Evolutionary conservation across 2,329 filamentous ascomycete species (phyloP).

Genomic region (Leptographium wingfieldii): DNA sequence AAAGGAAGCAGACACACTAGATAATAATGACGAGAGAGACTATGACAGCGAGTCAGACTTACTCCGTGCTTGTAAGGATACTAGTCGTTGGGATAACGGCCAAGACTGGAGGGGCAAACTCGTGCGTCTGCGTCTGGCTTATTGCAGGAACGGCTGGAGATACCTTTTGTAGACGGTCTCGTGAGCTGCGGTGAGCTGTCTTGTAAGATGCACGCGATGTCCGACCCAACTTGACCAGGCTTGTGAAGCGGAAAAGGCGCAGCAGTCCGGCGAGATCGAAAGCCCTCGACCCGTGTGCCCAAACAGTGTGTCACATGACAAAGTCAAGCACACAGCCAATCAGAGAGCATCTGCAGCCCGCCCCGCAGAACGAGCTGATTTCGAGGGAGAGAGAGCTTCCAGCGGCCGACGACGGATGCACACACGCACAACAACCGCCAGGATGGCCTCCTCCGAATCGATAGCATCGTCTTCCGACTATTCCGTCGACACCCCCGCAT

Average conservation of each 20-base stretch:
- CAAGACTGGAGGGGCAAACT: neutral
- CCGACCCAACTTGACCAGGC: neutral
- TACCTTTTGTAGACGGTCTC: neutral
- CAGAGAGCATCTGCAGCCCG: neutral
- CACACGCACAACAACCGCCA: neutral
- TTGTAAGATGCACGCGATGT: neutral
- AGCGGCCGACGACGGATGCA: neutral
- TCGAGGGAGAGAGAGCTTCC: neutral
- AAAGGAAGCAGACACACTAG: neutral
- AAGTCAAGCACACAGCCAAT: neutral
- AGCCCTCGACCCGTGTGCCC: neutral
- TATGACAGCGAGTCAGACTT: neutral
- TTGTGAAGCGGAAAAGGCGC: neutral
- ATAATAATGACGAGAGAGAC: neutral
- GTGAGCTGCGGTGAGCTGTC: neutral
- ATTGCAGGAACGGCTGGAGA: neutral
- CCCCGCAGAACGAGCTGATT: neutral
- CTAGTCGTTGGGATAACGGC: neutral
- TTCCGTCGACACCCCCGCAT: constrained; percentile 7
- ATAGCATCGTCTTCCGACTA: neutral
- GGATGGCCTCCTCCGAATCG: constrained; percentile 1
- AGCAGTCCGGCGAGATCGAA: neutral
- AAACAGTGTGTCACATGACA: neutral
- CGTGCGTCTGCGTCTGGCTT: neutral
- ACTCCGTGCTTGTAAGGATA: neutral